Evolutionary conservation across 192 early-diverging fungal species (phyloP).

Genomic region (Umbelopsis sp.): DNA sequence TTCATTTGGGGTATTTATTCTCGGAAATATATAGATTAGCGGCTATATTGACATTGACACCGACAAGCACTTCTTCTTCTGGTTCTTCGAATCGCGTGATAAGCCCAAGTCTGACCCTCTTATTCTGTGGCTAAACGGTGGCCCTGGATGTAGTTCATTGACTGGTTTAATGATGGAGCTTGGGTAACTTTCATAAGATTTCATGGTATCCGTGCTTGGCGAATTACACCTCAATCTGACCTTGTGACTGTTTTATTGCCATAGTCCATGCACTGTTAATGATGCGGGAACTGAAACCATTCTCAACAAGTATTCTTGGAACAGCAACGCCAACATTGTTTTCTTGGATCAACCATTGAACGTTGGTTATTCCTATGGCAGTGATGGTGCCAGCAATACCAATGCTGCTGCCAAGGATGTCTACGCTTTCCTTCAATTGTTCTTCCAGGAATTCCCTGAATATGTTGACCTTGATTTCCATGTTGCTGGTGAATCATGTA

Average conservation of each 20-base stretch:
- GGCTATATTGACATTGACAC: slow-evolving; percentile 72
- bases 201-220: neutral
- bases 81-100: slow-evolving; percentile 96
- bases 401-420: slow-evolving; percentile 88
- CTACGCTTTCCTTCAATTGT: slow-evolving; percentile 93
- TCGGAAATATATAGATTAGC: slow-evolving; percentile 53
- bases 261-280: slow-evolving; percentile 85
- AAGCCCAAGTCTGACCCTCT: slow-evolving; percentile 66
- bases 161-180: slow-evolving; percentile 46
- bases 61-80: slow-evolving; percentile 91
- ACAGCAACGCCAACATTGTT: slow-evolving; percentile 85
- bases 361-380: slow-evolving; percentile 92
- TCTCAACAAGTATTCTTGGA: slow-evolving; percentile 86
- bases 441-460: slow-evolving; percentile 85
- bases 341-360: slow-evolving; percentile 91
- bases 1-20: neutral
- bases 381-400: slow-evolving; percentile 68
- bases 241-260: neutral
- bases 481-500: slow-evolving; percentile 81
- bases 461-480: slow-evolving; percentile 84
- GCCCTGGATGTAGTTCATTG: slow-evolving; percentile 44
- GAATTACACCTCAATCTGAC: neutral
- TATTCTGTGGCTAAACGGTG: slow-evolving; percentile 46
- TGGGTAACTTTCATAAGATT: slow-evolving; percentile 23
- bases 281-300: slow-evolving; percentile 72